Conservation (phyloP, 768 basidiomycete genomes). For the Sistotremastrum suecicum region DNA sequence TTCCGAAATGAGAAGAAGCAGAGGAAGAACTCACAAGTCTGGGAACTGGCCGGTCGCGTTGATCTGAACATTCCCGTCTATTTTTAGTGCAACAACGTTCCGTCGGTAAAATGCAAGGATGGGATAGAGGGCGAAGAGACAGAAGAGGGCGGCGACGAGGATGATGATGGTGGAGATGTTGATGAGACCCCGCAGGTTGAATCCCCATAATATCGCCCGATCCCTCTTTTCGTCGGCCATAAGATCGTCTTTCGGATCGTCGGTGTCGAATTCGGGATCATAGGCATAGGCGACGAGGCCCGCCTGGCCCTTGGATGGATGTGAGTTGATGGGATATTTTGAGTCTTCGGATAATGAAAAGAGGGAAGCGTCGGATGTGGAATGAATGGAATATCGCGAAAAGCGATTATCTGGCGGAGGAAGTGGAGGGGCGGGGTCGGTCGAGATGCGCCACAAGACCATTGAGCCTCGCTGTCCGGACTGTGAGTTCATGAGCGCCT, state of each 20-base stretch:
- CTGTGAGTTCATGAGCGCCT: constrained; percentile 22
- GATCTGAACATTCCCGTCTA: constrained; percentile 50
- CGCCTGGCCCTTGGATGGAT: constrained; percentile 15
- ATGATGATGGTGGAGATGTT: constrained; percentile 60
- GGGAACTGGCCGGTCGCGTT: constrained; percentile 62
- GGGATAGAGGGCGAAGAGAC: constrained; percentile 75
- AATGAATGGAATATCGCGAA: constrained; percentile 29
- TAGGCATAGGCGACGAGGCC: constrained; percentile 53
- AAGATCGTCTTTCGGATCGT: constrained; percentile 50
- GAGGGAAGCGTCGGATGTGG: constrained; percentile 37
- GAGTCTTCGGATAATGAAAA: constrained; percentile 38
- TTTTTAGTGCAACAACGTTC: constrained; percentile 23
- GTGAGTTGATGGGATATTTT: constrained; percentile 40
- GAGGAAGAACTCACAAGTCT: constrained; percentile 22
- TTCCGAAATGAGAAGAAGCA: constrained; percentile 2
- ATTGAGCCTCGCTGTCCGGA: constrained; percentile 35
- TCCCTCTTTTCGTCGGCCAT: constrained; percentile 31
- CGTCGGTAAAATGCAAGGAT: constrained; percentile 41
- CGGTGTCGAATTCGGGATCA: constrained; percentile 45
- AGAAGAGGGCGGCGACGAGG: constrained; percentile 46
- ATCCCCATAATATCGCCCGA: constrained; percentile 21
- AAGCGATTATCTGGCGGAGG: constrained; percentile 17
- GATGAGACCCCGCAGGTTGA: constrained; percentile 35
- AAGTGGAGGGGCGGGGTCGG: constrained; percentile 21
- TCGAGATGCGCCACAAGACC: constrained; percentile 51